Conservation (phyloP, 1,284 basidiomycete species). For the Trichosporon sp. region DNA sequence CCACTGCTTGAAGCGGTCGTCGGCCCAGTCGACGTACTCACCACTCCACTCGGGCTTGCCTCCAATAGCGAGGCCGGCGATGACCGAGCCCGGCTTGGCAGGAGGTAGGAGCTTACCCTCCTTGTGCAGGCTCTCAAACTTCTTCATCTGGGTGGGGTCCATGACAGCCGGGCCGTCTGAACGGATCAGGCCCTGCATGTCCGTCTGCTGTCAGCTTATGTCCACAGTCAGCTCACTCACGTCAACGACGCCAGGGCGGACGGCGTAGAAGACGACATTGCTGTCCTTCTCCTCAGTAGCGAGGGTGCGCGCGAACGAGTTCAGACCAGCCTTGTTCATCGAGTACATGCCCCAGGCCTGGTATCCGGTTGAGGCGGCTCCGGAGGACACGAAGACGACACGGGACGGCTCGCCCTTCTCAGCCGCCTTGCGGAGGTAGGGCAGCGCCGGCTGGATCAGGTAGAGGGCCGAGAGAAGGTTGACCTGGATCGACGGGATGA, state of each 20-base stretch:
- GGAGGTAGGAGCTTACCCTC: slow-evolving; percentile 50
- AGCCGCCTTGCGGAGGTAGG: slow-evolving; percentile 46
- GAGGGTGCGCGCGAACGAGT: slow-evolving; percentile 51
- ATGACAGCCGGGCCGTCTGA: slow-evolving; percentile 41
- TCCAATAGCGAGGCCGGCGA: slow-evolving; percentile 51
- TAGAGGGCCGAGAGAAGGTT: slow-evolving; percentile 53
- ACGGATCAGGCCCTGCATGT: slow-evolving; percentile 46
- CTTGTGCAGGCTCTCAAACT: slow-evolving; percentile 49
- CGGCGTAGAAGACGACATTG: slow-evolving; percentile 47
- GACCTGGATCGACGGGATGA: slow-evolving; percentile 42
- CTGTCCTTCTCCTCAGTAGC: slow-evolving; percentile 51
- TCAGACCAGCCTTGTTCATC: slow-evolving; percentile 51
- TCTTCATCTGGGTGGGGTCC: slow-evolving; percentile 41
- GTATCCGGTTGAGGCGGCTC: slow-evolving; percentile 50
- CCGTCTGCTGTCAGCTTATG: slow-evolving; percentile 10
- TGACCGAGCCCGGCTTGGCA: slow-evolving; percentile 49
- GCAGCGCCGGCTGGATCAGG: slow-evolving; percentile 50
- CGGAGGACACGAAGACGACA: slow-evolving; percentile 53
- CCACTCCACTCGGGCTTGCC: slow-evolving; percentile 43
- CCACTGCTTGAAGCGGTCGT: slow-evolving; percentile 31
- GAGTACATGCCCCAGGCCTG: slow-evolving; percentile 53
- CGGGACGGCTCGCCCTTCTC: slow-evolving; percentile 26
- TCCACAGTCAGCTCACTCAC: slow-evolving; percentile 26
- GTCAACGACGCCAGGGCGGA: slow-evolving; percentile 54
- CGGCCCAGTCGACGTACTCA: slow-evolving; percentile 52